Percentiles rank a stretch among this genome's conserved stretches.
Evolutionary conservation across 2,329 filamentous ascomycete species (phyloP).

Genomic region (Talaromyces sp.): DNA sequence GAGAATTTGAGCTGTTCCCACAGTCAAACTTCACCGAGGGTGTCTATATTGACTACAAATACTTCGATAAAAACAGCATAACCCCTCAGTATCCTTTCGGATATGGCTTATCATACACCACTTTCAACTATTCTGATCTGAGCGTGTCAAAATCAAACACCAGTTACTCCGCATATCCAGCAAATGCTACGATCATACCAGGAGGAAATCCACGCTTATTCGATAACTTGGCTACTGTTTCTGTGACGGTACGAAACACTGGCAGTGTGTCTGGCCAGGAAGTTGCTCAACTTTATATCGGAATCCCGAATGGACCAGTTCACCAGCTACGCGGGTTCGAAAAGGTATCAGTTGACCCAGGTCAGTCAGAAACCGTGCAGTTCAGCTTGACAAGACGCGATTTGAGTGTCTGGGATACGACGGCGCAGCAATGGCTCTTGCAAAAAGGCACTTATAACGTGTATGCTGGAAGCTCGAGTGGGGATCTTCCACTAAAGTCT

Average conservation of each 20-base stretch:
- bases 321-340: slow-evolving; percentile 59
- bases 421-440: slow-evolving; percentile 69
- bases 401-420: slow-evolving; percentile 73
- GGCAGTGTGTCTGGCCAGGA: slow-evolving; percentile 62
- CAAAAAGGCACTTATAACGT: slow-evolving; percentile 48
- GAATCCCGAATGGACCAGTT: slow-evolving; percentile 34
- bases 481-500: slow-evolving; percentile 6
- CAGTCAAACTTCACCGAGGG: slow-evolving; percentile 70
- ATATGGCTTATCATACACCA: slow-evolving; percentile 64
- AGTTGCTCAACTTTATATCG: slow-evolving; percentile 54
- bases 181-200: background rate
- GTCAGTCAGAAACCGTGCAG: slow-evolving; percentile 57
- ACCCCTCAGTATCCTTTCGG: slow-evolving; percentile 70
- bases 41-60: slow-evolving; percentile 74
- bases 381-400: slow-evolving; percentile 68
- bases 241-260: slow-evolving; percentile 66
- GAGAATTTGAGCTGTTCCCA: slow-evolving; percentile 57
- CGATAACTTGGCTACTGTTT: slow-evolving; percentile 51
- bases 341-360: slow-evolving; percentile 51
- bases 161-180: slow-evolving; percentile 8
- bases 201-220: slow-evolving; percentile 57
- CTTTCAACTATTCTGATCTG: slow-evolving; percentile 53
- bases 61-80: slow-evolving; percentile 65
- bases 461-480: slow-evolving; percentile 41
- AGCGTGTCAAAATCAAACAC: slow-evolving; percentile 51